phyloP scores from a whole-genome alignment of 2,329 filamentous ascomycete species.

The Calonectria ilicicola region DNA sequence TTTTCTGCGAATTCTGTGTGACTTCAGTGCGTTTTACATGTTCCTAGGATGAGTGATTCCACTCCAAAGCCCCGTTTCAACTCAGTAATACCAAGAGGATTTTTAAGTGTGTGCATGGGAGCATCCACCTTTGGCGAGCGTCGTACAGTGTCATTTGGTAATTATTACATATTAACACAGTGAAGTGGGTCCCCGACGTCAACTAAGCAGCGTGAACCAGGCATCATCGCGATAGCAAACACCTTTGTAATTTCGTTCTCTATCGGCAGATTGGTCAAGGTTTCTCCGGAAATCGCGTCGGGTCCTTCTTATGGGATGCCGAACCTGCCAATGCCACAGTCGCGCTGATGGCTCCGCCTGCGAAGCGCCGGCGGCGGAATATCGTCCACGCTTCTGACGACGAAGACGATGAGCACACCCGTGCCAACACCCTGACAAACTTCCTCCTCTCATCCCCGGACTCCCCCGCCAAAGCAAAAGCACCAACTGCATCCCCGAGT shows the following conservation, averaged over 20 bases:
- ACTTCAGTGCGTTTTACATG: neutral
- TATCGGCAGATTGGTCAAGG: neutral
- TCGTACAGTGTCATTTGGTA: neutral
- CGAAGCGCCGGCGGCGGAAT: constrained; percentile 71
- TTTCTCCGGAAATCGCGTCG: constrained; percentile 14
- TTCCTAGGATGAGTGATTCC: neutral
- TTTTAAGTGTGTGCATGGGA: constrained; percentile 16
- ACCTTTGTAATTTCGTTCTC: constrained; percentile 15
- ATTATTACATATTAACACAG: constrained; percentile 16
- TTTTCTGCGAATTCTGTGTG: neutral
- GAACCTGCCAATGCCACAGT: constrained; percentile 42
- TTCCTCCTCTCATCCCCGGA: constrained; percentile 67
- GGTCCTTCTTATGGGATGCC: constrained; percentile 36
- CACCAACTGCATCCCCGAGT: constrained; percentile 54
- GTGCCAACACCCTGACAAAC: constrained; percentile 62
- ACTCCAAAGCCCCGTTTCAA: too few species aligned
- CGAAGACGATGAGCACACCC: constrained; percentile 60
- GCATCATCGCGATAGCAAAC: constrained; percentile 28
- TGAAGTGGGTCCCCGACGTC: constrained; percentile 32
- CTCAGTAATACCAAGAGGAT: neutral
- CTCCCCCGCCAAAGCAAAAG: constrained; percentile 48
- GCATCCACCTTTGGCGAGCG: neutral
- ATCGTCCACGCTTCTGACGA: constrained; percentile 63
- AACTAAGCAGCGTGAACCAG: constrained; percentile 32
- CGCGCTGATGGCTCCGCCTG: constrained; percentile 66